Base-by-base conservation (phyloP, 768 basidiomycete genomes). In the Panaeolus cyanescens region DNA sequence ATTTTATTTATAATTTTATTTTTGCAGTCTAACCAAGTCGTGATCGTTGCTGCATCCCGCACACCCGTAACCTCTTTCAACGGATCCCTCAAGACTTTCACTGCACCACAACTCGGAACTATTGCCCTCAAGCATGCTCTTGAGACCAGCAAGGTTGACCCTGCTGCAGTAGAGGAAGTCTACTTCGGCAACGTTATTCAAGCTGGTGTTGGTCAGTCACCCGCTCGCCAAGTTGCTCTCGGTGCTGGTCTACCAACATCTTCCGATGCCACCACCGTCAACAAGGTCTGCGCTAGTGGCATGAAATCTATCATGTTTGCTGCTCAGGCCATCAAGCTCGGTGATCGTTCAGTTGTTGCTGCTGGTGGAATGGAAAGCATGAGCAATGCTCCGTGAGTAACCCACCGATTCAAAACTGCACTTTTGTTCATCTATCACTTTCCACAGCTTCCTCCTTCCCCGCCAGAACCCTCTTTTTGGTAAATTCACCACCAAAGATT, bases 281-380 rank as follows among this genome's bases (percentile, higher is more conserved):
- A 99, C 87, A 99, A 99, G 80, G 97, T 99, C 74, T 99, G 97
- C 75, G 97, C 97, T 5, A 95, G 93, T 58, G 97, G 97, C 63
- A 81, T 99, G 84, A 99, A 99, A 78, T 84, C 96, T 30, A 86
- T 99, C 78, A 97, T 95, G 76, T 83, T 99, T 64, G 97, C 94
- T 59, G 84, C 94, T 28, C 97, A 99, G 80, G 86, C 84, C 69
- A 94, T 99, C 70, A 84, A 89, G 73, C 82, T 89, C 22, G 97
- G 97, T 55, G 88, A 96, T 72, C 88, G 91, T 62, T 86, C 77
- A 37, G 85, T 97, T 55, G 91, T 97, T 67, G 93, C 88, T 25
- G 96, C 96, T 59, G 97, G 97, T 67, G 97, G 97, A 62, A 97
- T 95, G 94, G 97, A 99, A 80, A 95, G 93, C 80, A 99, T 99